Base-by-base conservation (phyloP, 352 stramenopile genomes). In the Phytophthora colocasiae region DNA sequence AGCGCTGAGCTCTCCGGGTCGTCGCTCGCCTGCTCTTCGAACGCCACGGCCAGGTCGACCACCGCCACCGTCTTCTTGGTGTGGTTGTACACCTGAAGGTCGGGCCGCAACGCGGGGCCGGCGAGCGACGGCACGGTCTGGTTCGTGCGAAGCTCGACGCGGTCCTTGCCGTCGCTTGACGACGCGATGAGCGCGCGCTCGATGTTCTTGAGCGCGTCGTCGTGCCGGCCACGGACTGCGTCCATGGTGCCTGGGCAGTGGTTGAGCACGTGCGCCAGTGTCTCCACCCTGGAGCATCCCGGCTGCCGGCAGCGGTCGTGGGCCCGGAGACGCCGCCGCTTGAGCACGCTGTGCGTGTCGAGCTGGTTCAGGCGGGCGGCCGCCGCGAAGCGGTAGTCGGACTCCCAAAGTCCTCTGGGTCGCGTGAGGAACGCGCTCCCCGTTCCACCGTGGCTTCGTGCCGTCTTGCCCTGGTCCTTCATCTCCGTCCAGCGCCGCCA, bases 131-230 rank as follows among this genome's bases (percentile, higher is more conserved):
- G 45, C n/a, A 71, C 55, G 0, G 51, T 63, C 51, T 71, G 49
- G 56, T 66, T 71, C 0, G 56, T 17, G 1, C 46, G 43, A 4
- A 59, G 57, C 51, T 66, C 63, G 38, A 19, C 7, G 29, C 41
- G 49, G 27, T 50, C 52, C 17, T 12, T 31, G 27, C 27, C 0
- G 27, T 31, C 27, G 27, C 27, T 7, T 17, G 38, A 45, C n/a
- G 52, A 51, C 43, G 62, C 46, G 17, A 10, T 24, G 29, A 59
- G 15, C 17, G 40, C 24, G 6, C 19, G 24, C 36, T 60, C 55
- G 63, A 71, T 70, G 7, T 14, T 4, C 56, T 71, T 52, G 14
- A 71, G 45, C 7, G 40, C 63, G 26, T 58, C 38, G 27, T 71
- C 50, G 19, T 71, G 55, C 10, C 44, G 55, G 1, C 17, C n/a